Base-by-base conservation (phyloP, 164 flowering plant genomes). In the Macadamia tetraphylla region DNA sequence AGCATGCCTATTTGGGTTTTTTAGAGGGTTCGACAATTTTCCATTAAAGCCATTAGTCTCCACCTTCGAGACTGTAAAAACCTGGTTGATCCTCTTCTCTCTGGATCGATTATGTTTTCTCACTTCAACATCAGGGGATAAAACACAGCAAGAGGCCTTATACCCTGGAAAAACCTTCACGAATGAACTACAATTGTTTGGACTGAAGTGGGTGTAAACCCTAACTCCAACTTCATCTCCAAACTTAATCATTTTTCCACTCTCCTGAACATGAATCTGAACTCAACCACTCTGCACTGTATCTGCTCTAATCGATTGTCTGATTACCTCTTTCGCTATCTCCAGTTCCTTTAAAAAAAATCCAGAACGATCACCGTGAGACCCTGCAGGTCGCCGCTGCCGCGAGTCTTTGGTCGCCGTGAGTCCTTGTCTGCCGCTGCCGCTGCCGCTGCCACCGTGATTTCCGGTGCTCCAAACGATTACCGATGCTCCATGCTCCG, bases 41-140 rank as follows among this genome's bases (percentile, higher is more conserved):
- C 84, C 91, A 77, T 78, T 81, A 15, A 74, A 64, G 46, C 79
- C 42, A 66, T 42, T 56, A 15, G 67, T 71, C 62, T 83, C 84
- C 10, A 71, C 69, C 58, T 66, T 78, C 6, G 79, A 73, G 67
- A 62, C 75, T 3, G 82, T 85, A 60, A 70, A 73, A 35, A 68
- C 82, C 63, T 12, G 48, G 42, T 59, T 74, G 30, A 48, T 61
- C 71, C 78, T 32, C 0, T 13, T 61, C 64, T 71, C 78, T 30
- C 71, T 18, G 66, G 44, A 64, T 29, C 67, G 63, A 30, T 63
- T 68, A 15, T 58, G 7, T 31, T 35, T 78, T 64, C 57, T 70
- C 70, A 58, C 67, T 62, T 57, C 71, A 61, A 66, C 44, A 63
- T 53, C 75, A 63, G 69, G 58, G 58, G 77, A 73, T 14, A 70